Percentiles rank a stretch among this genome's conserved stretches.
Evolutionary conservation across 2,329 filamentous ascomycete genomes (phyloP).

Genomic region (Verticillium albo-atrum): DNA sequence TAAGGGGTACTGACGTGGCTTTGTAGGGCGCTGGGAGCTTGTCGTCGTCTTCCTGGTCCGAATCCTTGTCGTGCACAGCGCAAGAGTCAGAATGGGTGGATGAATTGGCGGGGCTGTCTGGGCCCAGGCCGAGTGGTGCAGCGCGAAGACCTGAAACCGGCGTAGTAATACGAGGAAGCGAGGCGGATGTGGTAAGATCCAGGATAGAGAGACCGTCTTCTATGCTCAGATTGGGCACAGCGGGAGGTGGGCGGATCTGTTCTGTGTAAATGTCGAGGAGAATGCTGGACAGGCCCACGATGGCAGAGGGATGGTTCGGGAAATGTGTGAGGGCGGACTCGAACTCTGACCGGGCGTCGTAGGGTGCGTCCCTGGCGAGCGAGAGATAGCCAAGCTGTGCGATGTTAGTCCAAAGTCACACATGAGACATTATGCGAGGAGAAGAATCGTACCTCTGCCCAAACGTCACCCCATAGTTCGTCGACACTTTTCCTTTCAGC

Average conservation of each 20-base stretch:
- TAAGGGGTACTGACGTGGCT: constrained; percentile 60
- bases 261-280: constrained; percentile 80
- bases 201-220: constrained; percentile 20
- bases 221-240: constrained; percentile 40
- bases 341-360: constrained; percentile 70
- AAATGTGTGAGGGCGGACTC: constrained; percentile 78
- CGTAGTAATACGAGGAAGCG: constrained; percentile 1
- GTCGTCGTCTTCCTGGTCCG: constrained; percentile 25
- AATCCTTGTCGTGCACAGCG: constrained; percentile 1
- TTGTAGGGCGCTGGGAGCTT: constrained; percentile 48
- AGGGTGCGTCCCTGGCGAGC: constrained; percentile 55
- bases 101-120: constrained; percentile 15
- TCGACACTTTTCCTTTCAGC: constrained; percentile 77
- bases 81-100: constrained; percentile 4
- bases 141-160: constrained; percentile 28
- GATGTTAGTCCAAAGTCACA: constrained; percentile 19
- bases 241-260: constrained; percentile 54
- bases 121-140: constrained; percentile 42
- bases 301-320: constrained; percentile 74
- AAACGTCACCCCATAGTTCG: constrained; percentile 80
- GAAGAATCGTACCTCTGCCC: constrained; percentile 62
- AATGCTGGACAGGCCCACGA: constrained; percentile 77
- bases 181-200: neutral
- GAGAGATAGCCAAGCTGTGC: constrained; percentile 63
- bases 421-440: neutral